These are phyloP conservation scores for Colletotrichum kahawae DNA, from an alignment of 2,329 filamentous ascomycete species.

Conservation along the genomic window DNA sequence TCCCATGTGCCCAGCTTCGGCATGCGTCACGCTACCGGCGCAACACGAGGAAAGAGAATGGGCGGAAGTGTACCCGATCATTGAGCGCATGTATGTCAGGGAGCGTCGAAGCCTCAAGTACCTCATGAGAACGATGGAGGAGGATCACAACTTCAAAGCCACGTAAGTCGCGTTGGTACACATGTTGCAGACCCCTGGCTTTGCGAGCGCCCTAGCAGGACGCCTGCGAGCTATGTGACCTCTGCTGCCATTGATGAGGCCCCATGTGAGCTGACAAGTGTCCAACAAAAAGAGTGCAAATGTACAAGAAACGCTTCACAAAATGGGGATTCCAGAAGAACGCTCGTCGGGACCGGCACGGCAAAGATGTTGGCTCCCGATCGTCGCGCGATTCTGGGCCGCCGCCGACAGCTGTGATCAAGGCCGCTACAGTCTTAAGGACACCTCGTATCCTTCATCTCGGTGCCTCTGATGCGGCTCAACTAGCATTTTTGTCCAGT, in stretches of 20 bases:
- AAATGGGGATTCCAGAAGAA: slow-evolving; percentile 28
- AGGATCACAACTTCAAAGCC: slow-evolving; percentile 24
- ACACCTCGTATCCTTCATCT: not conserved
- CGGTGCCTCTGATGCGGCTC: not conserved
- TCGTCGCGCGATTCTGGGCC: not conserved
- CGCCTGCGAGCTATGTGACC: not conserved
- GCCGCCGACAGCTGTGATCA: not conserved
- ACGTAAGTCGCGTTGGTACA: slow-evolving; percentile 17
- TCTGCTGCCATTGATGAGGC: not conserved
- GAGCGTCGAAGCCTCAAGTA: slow-evolving; percentile 26
- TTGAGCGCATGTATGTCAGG: slow-evolving; percentile 26
- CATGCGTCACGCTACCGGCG: not conserved
- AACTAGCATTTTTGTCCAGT: not conserved
- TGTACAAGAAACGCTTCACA: slow-evolving; percentile 30
- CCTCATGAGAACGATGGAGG: slow-evolving; percentile 24
- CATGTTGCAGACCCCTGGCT: not conserved
- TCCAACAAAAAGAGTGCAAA: slow-evolving; percentile 19
- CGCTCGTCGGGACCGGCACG: not conserved
- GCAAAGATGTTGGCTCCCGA: not conserved
- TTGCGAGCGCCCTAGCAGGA: not conserved
- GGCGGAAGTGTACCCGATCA: slow-evolving; percentile 23
- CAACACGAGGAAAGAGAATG: slow-evolving; percentile 25
- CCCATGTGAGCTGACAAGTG: not conserved
- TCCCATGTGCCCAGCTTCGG: not conserved
- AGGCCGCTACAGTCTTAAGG: not conserved